These are phyloP conservation scores for Russula griseocarnosa DNA, from an alignment of 768 basidiomycete genomes.

Conservation along the genomic window DNA sequence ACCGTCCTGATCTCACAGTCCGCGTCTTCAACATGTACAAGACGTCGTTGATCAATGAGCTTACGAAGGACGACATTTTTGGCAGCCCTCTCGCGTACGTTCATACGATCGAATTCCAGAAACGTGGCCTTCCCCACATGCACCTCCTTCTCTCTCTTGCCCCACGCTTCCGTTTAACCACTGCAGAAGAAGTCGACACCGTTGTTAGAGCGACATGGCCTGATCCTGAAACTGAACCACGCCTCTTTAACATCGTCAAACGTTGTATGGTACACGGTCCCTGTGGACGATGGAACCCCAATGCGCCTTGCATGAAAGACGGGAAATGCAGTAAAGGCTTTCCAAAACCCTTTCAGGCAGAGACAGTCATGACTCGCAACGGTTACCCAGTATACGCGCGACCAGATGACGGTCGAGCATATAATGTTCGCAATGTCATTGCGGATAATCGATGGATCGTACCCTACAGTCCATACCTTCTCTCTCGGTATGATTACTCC, in stretches of 20 bases:
- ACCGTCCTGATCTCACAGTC: constrained; percentile 47
- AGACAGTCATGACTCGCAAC: background rate
- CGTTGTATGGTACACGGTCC: background rate
- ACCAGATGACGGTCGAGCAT: background rate
- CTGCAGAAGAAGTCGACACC: background rate
- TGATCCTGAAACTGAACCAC: background rate
- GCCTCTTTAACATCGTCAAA: background rate
- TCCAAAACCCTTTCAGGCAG: background rate
- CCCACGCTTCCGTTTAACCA: background rate
- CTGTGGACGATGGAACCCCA: background rate
- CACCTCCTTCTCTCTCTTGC: constrained; percentile 37
- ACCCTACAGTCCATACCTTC: background rate
- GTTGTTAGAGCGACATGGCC: background rate
- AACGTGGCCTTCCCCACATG: constrained; percentile 51
- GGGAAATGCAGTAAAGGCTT: background rate
- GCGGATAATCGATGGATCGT: background rate
- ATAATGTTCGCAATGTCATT: background rate
- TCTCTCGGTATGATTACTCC: too few species aligned
- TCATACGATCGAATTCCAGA: constrained; percentile 39
- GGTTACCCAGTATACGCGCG: background rate
- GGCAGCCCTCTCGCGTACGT: constrained; percentile 36
- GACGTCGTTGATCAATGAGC: too few species aligned
- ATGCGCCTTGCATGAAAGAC: background rate
- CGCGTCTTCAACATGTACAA: constrained; percentile 46
- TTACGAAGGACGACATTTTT: constrained; percentile 28